Evolutionary conservation across 1,139 yeast genomes (phyloP).

Genomic region (Geotrichum klebahnii): DNA sequence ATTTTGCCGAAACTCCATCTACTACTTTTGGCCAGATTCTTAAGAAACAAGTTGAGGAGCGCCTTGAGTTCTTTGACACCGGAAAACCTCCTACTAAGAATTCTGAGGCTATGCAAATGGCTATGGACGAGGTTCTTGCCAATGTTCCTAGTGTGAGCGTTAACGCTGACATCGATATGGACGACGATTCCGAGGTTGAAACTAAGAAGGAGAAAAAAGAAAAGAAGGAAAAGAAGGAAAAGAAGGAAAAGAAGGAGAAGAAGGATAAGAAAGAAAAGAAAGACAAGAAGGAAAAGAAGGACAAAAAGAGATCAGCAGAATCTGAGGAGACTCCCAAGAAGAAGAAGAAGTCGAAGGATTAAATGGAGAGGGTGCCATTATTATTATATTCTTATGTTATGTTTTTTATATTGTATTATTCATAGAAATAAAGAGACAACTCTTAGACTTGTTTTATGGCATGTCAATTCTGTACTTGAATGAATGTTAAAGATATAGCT

Average conservation of each 20-base stretch:
- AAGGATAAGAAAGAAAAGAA: conserved; percentile 40
- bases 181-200: conserved; percentile 36
- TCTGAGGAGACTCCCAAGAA: conserved; percentile 12
- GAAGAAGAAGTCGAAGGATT: conserved; percentile 7
- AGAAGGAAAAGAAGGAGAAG: conserved; percentile 35
- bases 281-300: conserved; percentile 50
- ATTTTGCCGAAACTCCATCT: conserved; percentile 56
- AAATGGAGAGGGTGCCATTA: background rate
- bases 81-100: conserved; percentile 97
- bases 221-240: conserved; percentile 35
- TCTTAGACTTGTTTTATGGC: no score
- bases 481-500: no score
- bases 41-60: conserved; percentile 96
- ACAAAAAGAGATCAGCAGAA: conserved; percentile 43
- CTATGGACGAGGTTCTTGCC: conserved; percentile 57
- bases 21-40: conserved; percentile 85
- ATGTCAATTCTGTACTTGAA: no score
- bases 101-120: conserved; percentile 88
- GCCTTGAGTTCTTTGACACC: conserved; percentile 90
- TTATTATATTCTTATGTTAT: no score
- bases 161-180: conserved; percentile 44
- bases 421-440: background rate
- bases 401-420: no score
- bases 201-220: conserved; percentile 27
- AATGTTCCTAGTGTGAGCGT: conserved; percentile 45